Percentiles rank a stretch among this genome's conserved stretches.
phyloP scores from a whole-genome alignment of 768 basidiomycete species.

The Mycena indigotica region DNA sequence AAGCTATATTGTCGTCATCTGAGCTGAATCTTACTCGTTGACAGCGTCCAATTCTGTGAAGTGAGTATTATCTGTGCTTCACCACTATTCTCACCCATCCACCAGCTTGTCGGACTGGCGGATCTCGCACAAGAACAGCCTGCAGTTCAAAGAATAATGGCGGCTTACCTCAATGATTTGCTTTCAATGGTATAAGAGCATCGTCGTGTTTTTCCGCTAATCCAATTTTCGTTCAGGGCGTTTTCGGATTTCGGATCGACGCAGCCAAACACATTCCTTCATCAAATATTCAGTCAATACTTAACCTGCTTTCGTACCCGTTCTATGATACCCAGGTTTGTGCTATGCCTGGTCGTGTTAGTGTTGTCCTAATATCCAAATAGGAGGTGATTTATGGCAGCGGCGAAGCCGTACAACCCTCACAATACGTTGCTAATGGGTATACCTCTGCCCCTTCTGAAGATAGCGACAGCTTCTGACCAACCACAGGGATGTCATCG shows the following conservation, averaged over 20 bases:
- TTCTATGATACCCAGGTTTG: slow-evolving; percentile 12
- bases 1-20: neutral
- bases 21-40: neutral
- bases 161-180: slow-evolving; percentile 7
- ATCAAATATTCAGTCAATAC: slow-evolving; percentile 6
- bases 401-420: slow-evolving; percentile 17
- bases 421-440: slow-evolving; percentile 12
- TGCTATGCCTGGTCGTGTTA: neutral
- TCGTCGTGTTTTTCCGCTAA: neutral
- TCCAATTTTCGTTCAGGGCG: slow-evolving; percentile 3
- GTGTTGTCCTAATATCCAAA: neutral
- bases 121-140: slow-evolving; percentile 15
- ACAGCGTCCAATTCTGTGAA: slow-evolving; percentile 15
- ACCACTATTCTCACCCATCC: neutral
- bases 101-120: slow-evolving; percentile 12
- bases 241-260: slow-evolving; percentile 17
- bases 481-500: slow-evolving; percentile 19
- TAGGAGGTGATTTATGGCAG: slow-evolving; percentile 25
- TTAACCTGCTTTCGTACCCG: slow-evolving; percentile 1
- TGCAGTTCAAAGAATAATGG: slow-evolving; percentile 12
- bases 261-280: slow-evolving; percentile 13
- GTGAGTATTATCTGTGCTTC: neutral
- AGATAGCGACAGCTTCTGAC: slow-evolving; percentile 1
- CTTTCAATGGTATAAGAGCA: slow-evolving; percentile 11
- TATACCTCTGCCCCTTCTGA: slow-evolving; percentile 5